Evolutionary conservation across 108 stramenopile species (phyloP), one percentile per base, ranked within the genome.

Genomic region (Skeletonema tropicum): DNA sequence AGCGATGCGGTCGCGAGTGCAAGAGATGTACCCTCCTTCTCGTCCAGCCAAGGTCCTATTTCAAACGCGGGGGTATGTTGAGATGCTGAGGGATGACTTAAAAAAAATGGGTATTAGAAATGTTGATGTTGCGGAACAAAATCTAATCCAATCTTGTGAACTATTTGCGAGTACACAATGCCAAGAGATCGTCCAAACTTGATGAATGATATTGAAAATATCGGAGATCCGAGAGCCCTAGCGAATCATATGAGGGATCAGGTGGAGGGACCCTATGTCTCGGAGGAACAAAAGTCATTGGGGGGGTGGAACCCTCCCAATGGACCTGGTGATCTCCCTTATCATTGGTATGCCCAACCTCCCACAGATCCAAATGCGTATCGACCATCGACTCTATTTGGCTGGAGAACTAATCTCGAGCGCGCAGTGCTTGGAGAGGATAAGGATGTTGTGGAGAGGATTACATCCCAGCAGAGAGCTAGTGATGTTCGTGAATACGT

Each of bases 401-500:
- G 48, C n/a, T 49, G 48, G 48, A 49, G 48, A 17, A 49, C 48
- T 5, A 49, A 49, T 19, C 19, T 49, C 6, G 48, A 49, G 17
- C 48, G 48, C 17, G 48, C 48, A 49, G 48, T 49, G 48, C 48
- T 49, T 5, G n/a, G 48, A 19, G 17, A 49, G 7, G 48, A 49
- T 12, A 49, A 5, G 15, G 48, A 49, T 2, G n/a, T 17, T 49
- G 38, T 49, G 3, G 12, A 49, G 48, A 49, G 48, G 60, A 61
- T 61, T 15, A 15, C 15, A 6, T 42, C 29, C 17, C 10, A 29
- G 29, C n/a, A 61, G 3, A 42, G 15, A 31, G 29, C 60, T 0
- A 42, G 14, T 29, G 23, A 61, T 42, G 39, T 61, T 61, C 60
- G 60, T 42, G 60, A 61, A 61, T 61, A 41, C n/a, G 60, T 61